phyloP scores from a whole-genome alignment of 306 rosid species.

The Pyrus betulifolia region DNA sequence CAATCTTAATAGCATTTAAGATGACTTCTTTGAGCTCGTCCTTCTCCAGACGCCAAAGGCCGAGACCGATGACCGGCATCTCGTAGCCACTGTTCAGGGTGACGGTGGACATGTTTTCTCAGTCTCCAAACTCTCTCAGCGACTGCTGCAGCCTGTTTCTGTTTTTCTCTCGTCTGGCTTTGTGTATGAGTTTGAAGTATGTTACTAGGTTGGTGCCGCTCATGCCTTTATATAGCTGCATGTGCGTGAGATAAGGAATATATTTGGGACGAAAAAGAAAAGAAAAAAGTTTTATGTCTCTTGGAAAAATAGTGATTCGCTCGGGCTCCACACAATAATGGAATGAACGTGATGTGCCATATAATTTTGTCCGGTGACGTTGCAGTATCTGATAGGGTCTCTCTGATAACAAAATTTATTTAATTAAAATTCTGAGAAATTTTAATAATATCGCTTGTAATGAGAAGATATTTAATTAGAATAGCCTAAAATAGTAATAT shows the following conservation, averaged over 20 bases:
- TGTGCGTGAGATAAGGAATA: neutral
- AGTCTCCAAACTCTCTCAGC: neutral
- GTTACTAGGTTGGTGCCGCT: neutral
- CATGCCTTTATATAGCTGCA: neutral
- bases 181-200: neutral
- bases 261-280: neutral
- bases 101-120: slow-evolving; percentile 17
- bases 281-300: neutral
- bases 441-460: too few species aligned
- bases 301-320: neutral
- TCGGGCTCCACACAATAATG: neutral
- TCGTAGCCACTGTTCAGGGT: slow-evolving; percentile 56
- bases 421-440: too few species aligned
- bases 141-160: neutral
- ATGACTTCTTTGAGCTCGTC: slow-evolving; percentile 40
- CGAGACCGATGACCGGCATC: slow-evolving; percentile 52
- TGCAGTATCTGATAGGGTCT: neutral
- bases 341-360: neutral
- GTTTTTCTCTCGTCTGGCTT: neutral
- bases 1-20: slow-evolving; percentile 52
- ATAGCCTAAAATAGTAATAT: too few species aligned
- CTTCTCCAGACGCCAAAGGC: slow-evolving; percentile 60
- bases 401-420: neutral
- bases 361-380: neutral
- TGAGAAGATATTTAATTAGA: too few species aligned